These are phyloP conservation scores for Cylindricascospora bacillispora DNA, from an alignment of 1,139 yeast genomes.

Conservation along the genomic window DNA sequence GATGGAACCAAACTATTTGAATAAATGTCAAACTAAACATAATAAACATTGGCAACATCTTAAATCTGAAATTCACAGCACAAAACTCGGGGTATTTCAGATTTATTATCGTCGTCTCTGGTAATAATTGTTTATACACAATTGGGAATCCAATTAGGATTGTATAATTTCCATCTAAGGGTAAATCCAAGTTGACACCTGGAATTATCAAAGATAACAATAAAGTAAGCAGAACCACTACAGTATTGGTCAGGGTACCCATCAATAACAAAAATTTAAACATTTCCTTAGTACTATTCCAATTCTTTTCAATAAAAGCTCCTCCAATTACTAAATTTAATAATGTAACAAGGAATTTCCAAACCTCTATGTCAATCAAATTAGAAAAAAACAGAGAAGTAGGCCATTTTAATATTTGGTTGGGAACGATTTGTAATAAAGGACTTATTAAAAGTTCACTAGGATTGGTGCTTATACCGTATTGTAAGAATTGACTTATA, in stretches of 20 bases:
- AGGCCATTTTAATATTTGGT: slow-evolving; percentile 46
- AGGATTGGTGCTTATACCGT: too few relatives aligned
- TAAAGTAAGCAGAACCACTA: slow-evolving; percentile 30
- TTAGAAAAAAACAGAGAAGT: slow-evolving; percentile 68
- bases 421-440: slow-evolving; percentile 58
- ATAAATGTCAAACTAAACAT: slow-evolving; percentile 32
- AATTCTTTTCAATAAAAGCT: slow-evolving; percentile 37
- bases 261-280: slow-evolving; percentile 44
- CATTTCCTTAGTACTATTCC: slow-evolving; percentile 47
- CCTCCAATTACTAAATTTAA: slow-evolving; percentile 43
- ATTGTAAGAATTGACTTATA: slow-evolving; percentile 34
- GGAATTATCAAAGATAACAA: slow-evolving; percentile 29
- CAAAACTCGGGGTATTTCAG: slow-evolving; percentile 44
- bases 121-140: slow-evolving; percentile 76
- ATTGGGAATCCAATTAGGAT: slow-evolving; percentile 67
- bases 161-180: slow-evolving; percentile 64
- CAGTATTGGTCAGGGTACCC: slow-evolving; percentile 47
- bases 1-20: slow-evolving; percentile 17
- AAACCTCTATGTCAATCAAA: slow-evolving; percentile 51
- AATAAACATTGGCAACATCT: slow-evolving; percentile 58
- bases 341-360: slow-evolving; percentile 39
- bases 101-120: slow-evolving; percentile 59
- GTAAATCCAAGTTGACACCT: slow-evolving; percentile 16
- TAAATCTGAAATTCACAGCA: slow-evolving; percentile 50
- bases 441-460: slow-evolving; percentile 31